Base-by-base conservation (phyloP, 345 rosid species). In the Erucastrum elatum region DNA sequence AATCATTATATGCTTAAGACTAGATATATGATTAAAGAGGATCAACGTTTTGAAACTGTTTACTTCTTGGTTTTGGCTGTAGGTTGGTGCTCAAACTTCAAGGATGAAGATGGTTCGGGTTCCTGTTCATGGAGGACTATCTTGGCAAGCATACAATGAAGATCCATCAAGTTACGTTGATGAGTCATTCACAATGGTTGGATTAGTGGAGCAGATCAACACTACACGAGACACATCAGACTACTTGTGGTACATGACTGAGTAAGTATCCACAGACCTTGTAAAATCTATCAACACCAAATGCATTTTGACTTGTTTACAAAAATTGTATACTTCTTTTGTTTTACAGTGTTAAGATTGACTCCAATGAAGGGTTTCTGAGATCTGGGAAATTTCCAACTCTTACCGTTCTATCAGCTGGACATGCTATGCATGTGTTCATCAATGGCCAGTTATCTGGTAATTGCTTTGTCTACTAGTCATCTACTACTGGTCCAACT, bases 161-260 rank as follows among this genome's bases (percentile, higher is more conserved):
- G 95, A 81, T 66, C 84, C 97, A 4, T 60, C 92, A 39, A 78
- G 87, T n/a, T 87, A 84, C 46, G 77, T 78, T 64, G 99, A 91
- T 64, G 86, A 81, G 69, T 84, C 92, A 7, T 96, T 96, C 84
- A 88, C 90, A n/a, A 81, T 78, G 87, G 88, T 72, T 0, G 97
- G 99, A 41, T 91, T 96, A 88, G 75, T 96, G 84, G 99, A 93
- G 84, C 99, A 96, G 90, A 85, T 96, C 76, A 96, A 91, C 83
- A 87, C 94, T 61, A 96, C 99, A 29, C 86, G 97, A 81, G 99
- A 96, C 84, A 77, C 35, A 51, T 80, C 97, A 1, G 99, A 96
- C 76, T 96, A 96, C 77, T 79, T 96, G 90, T 96, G 99, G 99
- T 96, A 91, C 89, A 85, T 84, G 81, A 96, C 99, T 75, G 97